phyloP scores from a whole-genome alignment of 495 filamentous ascomycete genomes.

The Aspergillus egyptiacus region DNA sequence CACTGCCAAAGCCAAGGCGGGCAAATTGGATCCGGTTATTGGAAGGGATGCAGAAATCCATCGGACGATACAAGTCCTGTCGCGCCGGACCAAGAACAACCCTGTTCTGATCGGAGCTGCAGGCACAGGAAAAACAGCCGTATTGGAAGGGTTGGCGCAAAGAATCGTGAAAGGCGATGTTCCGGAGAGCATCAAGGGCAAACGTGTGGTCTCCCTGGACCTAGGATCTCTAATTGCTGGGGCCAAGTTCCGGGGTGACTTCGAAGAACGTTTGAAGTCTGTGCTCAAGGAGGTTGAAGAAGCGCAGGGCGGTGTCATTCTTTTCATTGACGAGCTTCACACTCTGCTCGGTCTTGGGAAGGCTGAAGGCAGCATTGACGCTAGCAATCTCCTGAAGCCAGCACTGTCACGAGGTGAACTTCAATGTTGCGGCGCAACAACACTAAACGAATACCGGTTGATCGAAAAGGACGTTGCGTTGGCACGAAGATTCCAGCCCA shows the following conservation, averaged over 20 bases:
- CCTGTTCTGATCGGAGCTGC: constrained; percentile 89
- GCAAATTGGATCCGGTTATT: constrained; percentile 94
- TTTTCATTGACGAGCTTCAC: constrained; percentile 96
- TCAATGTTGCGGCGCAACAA: constrained; percentile 93
- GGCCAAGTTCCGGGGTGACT: constrained; percentile 92
- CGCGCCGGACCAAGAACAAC: constrained; percentile 92
- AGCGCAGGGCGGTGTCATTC: constrained; percentile 79
- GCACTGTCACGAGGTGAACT: constrained; percentile 85
- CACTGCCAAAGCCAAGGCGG: constrained; percentile 75
- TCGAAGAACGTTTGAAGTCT: constrained; percentile 88
- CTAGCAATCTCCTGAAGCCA: constrained; percentile 93
- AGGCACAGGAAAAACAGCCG: constrained; percentile 93
- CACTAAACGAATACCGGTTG: constrained; percentile 78
- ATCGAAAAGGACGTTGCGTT: constrained; percentile 97
- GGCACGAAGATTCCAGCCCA: constrained; percentile 89
- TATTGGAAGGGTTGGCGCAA: constrained; percentile 86
- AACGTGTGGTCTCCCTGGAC: constrained; percentile 79
- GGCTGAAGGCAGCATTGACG: constrained; percentile 92
- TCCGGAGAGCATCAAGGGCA: constrained; percentile 94
- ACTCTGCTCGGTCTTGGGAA: constrained; percentile 88
- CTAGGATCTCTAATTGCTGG: constrained; percentile 90
- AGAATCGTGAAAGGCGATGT: constrained; percentile 90
- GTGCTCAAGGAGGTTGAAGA: constrained; percentile 88
- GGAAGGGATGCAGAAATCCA: constrained; percentile 88
- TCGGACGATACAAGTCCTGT: constrained; percentile 89